phyloP scores from a whole-genome alignment of 2,329 filamentous ascomycete species.

The Pyrenochaeta sp. region DNA sequence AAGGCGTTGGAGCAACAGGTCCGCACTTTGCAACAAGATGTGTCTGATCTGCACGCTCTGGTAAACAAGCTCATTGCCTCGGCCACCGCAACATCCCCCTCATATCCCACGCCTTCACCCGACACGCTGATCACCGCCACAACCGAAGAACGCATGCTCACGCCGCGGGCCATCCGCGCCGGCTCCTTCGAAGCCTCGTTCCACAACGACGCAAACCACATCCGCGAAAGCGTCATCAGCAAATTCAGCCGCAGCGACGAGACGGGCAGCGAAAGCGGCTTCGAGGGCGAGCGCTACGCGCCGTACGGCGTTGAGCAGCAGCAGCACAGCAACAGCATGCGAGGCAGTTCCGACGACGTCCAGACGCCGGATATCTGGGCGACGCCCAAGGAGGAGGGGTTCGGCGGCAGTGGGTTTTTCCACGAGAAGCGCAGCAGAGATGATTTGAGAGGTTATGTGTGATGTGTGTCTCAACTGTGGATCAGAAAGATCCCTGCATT shows the following conservation, averaged over 20 bases:
- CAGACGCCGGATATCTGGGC: slow-evolving; percentile 44
- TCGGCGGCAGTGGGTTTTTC: slow-evolving; percentile 33
- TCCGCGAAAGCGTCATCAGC: slow-evolving; percentile 4
- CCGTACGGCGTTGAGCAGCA: too few species aligned
- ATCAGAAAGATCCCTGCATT: too few species aligned
- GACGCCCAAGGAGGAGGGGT: slow-evolving; percentile 48
- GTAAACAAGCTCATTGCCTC: slow-evolving; percentile 36
- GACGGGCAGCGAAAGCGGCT: slow-evolving; percentile 15
- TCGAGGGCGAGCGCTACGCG: slow-evolving; percentile 15
- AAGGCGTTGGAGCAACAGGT: slow-evolving; percentile 45
- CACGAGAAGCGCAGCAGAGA: slow-evolving; percentile 1
- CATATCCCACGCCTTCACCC: slow-evolving; percentile 45
- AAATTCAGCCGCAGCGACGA: slow-evolving; percentile 6
- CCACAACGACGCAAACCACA: background rate
- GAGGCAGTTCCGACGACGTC: slow-evolving; percentile 28
- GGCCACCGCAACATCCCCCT: slow-evolving; percentile 21
- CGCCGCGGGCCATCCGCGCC: slow-evolving; percentile 26
- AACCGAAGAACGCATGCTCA: slow-evolving; percentile 34
- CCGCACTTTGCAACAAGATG: slow-evolving; percentile 37
- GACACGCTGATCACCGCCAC: slow-evolving; percentile 32
- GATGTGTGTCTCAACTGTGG: too few species aligned
- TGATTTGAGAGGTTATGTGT: slow-evolving; percentile 5
- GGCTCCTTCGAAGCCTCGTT: slow-evolving; percentile 5
- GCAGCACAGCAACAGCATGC: slow-evolving; percentile 7
- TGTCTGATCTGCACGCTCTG: slow-evolving; percentile 39